Evolutionary conservation across 257 asterid species (phyloP).

Genomic region (Asclepias syriaca): DNA sequence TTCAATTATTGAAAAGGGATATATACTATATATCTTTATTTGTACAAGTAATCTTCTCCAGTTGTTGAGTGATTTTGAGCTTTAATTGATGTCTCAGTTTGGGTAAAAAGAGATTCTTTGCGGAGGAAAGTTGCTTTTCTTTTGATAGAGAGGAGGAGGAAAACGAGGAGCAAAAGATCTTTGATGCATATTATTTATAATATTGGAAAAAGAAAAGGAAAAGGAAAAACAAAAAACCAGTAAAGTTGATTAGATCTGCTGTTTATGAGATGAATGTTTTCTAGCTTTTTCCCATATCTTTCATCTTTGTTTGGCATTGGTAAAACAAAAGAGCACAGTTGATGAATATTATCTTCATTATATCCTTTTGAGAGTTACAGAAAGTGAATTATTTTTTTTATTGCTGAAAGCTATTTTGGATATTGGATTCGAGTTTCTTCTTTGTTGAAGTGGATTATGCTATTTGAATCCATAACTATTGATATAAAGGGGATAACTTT

Average conservation of each 20-base stretch:
- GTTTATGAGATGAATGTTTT: slow-evolving; percentile 1
- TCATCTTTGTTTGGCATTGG: slow-evolving; percentile 8
- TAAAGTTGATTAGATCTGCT: slow-evolving; percentile 16
- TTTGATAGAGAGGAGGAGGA: not conserved
- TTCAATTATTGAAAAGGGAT: not conserved
- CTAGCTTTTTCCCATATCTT: slow-evolving; percentile 7
- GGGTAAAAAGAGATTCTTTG: not conserved
- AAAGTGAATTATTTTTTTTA: not conserved
- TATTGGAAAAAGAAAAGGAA: not conserved
- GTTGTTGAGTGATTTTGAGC: not conserved
- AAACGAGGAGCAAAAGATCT: not conserved
- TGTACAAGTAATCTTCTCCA: not conserved
- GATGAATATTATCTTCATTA: slow-evolving; percentile 5
- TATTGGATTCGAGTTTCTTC: slow-evolving; percentile 8
- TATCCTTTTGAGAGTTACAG: not conserved
- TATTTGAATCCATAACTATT: not conserved
- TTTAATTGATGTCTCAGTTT: not conserved
- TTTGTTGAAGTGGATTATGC: slow-evolving; percentile 6
- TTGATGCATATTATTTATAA: not conserved
- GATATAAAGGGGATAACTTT: slow-evolving; percentile 19
- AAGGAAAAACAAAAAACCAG: not conserved
- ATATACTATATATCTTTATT: not conserved
- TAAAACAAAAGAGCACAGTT: slow-evolving; percentile 11
- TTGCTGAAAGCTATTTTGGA: slow-evolving; percentile 7
- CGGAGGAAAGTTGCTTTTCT: not conserved